Conservation (phyloP, 495 filamentous ascomycete genomes). For the Aspergillus funiculosus region DNA sequence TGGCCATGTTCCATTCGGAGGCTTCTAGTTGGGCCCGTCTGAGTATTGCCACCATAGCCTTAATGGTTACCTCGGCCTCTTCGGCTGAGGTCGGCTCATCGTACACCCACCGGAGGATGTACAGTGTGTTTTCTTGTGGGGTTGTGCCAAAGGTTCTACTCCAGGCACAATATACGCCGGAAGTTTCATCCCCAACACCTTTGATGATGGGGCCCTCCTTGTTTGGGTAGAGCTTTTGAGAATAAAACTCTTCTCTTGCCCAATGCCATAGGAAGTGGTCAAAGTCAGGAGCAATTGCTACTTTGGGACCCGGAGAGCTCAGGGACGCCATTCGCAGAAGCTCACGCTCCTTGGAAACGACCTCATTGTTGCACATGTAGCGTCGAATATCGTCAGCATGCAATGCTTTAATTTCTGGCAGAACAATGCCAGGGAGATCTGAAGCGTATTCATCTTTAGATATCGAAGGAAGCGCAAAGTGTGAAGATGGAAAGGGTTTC, state of each 20-base stretch:
- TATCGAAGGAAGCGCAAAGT: conserved; percentile 57
- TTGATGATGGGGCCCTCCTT: conserved; percentile 50
- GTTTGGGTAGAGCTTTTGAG: conserved; percentile 41
- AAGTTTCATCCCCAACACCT: conserved; percentile 57
- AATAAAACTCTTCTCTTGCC: conserved; percentile 78
- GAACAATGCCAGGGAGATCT: conserved; percentile 7
- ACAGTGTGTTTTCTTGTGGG: conserved; percentile 59
- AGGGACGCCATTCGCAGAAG: conserved; percentile 29
- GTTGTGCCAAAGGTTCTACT: conserved; percentile 60
- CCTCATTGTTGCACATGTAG: conserved; percentile 32
- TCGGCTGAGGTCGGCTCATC: conserved; percentile 45
- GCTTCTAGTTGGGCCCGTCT: conserved; percentile 51
- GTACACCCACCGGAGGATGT: conserved; percentile 73
- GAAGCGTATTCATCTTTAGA: conserved; percentile 19
- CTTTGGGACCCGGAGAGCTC: conserved; percentile 28
- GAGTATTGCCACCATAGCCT: conserved; percentile 48
- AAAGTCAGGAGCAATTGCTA: conserved; percentile 69
- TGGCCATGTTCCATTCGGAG: conserved; percentile 51
- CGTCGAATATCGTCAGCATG: conserved; percentile 27
- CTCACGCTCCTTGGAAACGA: conserved; percentile 31
- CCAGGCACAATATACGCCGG: conserved; percentile 74
- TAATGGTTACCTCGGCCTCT: conserved; percentile 31
- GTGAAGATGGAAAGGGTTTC: conserved; percentile 64
- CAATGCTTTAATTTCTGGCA: conserved; percentile 22
- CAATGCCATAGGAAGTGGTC: conserved; percentile 80